A percentile compares a stretch with the other conserved stretches of the same genome.
Conservation (phyloP, 2,329 filamentous ascomycete genomes). For the Cladophialophora carrionii region DNA sequence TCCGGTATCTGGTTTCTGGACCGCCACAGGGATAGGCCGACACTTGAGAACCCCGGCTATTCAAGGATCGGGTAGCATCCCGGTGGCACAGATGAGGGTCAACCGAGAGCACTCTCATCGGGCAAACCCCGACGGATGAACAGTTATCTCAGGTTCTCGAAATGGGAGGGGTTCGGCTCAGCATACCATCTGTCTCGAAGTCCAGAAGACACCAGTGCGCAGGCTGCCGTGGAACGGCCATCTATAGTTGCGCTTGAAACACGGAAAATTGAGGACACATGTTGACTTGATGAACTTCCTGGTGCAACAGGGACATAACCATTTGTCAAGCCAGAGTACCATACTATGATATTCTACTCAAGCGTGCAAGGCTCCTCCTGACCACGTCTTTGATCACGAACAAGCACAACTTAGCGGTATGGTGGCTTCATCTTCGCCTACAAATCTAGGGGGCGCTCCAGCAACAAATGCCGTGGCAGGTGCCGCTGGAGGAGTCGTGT, state of each 20-base stretch:
- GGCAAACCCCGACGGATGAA: not conserved
- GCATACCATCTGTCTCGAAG: not conserved
- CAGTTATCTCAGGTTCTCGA: not conserved
- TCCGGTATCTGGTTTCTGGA: not conserved
- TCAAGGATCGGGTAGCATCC: not conserved
- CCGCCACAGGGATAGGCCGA: not conserved
- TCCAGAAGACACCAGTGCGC: not conserved
- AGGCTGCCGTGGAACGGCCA: not conserved
- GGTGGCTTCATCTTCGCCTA: not conserved
- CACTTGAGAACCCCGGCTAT: not conserved
- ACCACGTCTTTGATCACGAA: not conserved
- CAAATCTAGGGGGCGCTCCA: not conserved
- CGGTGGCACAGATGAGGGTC: not conserved
- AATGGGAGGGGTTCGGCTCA: not conserved
- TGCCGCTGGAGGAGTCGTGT: constrained; percentile 19
- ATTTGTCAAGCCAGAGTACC: not conserved
- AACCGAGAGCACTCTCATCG: not conserved
- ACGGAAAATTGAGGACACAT: not conserved
- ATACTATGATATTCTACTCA: not conserved
- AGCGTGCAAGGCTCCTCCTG: not conserved
- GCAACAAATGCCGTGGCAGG: constrained; percentile 20
- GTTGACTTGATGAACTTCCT: not conserved
- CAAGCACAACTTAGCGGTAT: not conserved
- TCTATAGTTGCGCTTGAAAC: not conserved
- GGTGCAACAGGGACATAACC: not conserved